Percentiles rank a stretch among this genome's conserved stretches.
These are phyloP conservation scores for Macroventuria anomochaeta DNA, from an alignment of 2,329 filamentous ascomycete species.

Conservation along the genomic window DNA sequence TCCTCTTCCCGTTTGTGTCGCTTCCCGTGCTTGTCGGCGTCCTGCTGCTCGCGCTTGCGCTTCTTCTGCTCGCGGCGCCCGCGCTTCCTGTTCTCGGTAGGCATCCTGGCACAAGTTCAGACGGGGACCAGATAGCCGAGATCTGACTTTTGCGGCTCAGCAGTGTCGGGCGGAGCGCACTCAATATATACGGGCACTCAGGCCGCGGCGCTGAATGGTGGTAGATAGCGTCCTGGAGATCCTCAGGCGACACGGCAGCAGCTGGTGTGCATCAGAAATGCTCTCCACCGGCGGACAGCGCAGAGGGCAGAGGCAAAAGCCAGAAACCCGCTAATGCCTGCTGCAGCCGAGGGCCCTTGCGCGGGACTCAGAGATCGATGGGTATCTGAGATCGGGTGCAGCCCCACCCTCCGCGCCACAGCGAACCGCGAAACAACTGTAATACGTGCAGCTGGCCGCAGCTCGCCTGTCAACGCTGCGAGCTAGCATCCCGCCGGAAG, in stretches of 20 bases:
- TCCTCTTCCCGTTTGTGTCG: constrained; percentile 36
- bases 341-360: background rate
- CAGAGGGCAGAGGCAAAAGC: constrained; percentile 18
- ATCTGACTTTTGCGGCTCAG: constrained; percentile 13
- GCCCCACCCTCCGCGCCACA: background rate
- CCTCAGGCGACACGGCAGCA: constrained; percentile 10
- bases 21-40: constrained; percentile 49
- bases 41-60: constrained; percentile 56
- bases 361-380: background rate
- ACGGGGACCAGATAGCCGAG: constrained; percentile 25
- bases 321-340: constrained; percentile 8
- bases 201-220: background rate
- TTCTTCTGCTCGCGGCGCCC: constrained; percentile 62
- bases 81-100: constrained; percentile 65
- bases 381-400: background rate
- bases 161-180: constrained; percentile 1
- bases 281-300: constrained; percentile 12
- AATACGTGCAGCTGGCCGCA: background rate
- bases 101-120: constrained; percentile 53
- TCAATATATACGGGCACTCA: constrained; percentile 2
- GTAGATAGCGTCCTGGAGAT: background rate
- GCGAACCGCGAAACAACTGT: background rate
- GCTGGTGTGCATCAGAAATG: constrained; percentile 13
- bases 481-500: background rate
- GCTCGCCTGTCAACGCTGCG: background rate